A percentile compares a stretch with the other conserved stretches of the same genome.
Evolutionary conservation across 192 early-diverging fungal species (phyloP).

Genomic region (Rhizophagus prolifer): DNA sequence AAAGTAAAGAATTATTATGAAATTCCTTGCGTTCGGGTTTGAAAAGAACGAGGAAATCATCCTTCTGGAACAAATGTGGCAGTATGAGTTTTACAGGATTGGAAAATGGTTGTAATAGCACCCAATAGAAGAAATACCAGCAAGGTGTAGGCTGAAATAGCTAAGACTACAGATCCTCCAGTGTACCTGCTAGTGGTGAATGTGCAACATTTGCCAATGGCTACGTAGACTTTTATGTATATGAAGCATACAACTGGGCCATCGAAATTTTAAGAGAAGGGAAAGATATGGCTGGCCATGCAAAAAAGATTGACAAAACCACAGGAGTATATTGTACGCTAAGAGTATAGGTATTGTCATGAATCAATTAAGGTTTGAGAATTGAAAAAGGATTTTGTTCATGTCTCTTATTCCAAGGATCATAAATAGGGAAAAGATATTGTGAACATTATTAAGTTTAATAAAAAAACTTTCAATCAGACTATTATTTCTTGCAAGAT

Average conservation of each 20-base stretch:
- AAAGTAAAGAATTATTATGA: conserved; percentile 10
- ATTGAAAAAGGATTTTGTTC: conserved; percentile 9
- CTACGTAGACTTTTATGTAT: conserved; percentile 15
- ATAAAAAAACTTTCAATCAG: no score
- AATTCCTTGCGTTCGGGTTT: neutral
- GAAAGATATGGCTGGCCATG: neutral
- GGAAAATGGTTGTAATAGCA: no score
- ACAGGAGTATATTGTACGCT: no score
- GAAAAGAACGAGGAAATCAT: neutral
- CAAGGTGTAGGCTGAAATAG: no score
- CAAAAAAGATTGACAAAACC: no score
- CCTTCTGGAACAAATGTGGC: conserved; percentile 18
- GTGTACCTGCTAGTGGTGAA: no score
- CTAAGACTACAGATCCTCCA: no score
- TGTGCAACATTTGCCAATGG: no score
- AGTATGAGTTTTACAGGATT: no score
- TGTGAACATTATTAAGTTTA: no score
- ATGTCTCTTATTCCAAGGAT: conserved; percentile 9
- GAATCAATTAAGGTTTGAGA: conserved; percentile 16
- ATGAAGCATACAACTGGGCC: neutral
- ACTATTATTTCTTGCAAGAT: no score
- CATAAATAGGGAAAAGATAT: neutral
- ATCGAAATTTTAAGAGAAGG: conserved; percentile 14
- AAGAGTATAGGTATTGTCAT: conserved; percentile 20
- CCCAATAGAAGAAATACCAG: no score